Percentiles rank a stretch among this genome's conserved stretches.
Conservation (phyloP, 1,139 yeast species). For the Blastobotrys petasosporus region DNA sequence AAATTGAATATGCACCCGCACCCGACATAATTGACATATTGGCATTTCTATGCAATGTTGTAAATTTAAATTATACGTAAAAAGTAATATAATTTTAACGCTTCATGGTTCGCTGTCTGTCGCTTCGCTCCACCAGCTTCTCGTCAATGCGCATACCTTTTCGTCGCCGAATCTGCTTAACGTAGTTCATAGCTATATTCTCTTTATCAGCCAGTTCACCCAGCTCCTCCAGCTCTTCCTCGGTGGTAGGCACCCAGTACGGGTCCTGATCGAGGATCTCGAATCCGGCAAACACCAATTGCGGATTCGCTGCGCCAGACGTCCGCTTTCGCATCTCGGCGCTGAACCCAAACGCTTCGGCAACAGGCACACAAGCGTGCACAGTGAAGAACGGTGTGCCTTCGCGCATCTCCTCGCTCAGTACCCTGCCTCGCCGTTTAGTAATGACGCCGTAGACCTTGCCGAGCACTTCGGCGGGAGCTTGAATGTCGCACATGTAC, state of each 20-base stretch:
- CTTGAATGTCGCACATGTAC: slow-evolving; percentile 93
- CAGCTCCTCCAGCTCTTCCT: slow-evolving; percentile 86
- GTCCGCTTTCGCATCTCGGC: slow-evolving; percentile 92
- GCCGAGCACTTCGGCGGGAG: slow-evolving; percentile 89
- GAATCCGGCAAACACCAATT: slow-evolving; percentile 82
- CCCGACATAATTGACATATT: too few relatives aligned
- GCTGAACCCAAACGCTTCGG: slow-evolving; percentile 94
- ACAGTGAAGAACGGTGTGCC: slow-evolving; percentile 95
- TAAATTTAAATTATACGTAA: too few relatives aligned
- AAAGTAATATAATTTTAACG: slow-evolving; percentile 10
- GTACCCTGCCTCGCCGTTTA: slow-evolving; percentile 74
- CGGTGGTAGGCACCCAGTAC: slow-evolving; percentile 99
- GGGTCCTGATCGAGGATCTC: slow-evolving; percentile 88
- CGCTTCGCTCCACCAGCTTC: slow-evolving; percentile 85
- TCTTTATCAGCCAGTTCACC: slow-evolving; percentile 94
- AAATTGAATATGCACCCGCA: too few relatives aligned
- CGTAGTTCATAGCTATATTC: slow-evolving; percentile 79
- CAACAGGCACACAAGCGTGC: slow-evolving; percentile 81
- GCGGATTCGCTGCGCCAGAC: slow-evolving; percentile 97
- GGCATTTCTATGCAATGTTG: too few relatives aligned
- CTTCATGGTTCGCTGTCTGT: slow-evolving; percentile 70
- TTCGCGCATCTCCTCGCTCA: slow-evolving; percentile 93
- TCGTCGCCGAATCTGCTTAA: slow-evolving; percentile 73
- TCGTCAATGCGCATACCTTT: slow-evolving; percentile 90
- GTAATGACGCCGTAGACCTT: slow-evolving; percentile 94